phyloP scores from a whole-genome alignment of 2,329 filamentous ascomycete genomes.

The Didymella pomorum region DNA sequence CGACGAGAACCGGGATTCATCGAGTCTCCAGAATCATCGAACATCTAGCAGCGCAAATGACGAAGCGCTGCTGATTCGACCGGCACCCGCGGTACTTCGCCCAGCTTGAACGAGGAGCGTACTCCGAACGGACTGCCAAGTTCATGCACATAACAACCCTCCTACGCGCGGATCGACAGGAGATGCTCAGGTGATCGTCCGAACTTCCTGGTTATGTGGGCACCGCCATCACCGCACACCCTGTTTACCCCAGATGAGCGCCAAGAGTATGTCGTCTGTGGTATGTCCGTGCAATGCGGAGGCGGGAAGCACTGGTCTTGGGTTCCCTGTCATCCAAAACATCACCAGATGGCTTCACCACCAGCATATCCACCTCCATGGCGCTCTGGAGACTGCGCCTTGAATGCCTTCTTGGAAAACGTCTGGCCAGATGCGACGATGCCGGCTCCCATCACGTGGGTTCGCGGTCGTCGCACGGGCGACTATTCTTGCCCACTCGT shows the following conservation, averaged over 20 bases:
- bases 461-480: neutral
- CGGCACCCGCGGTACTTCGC: constrained; percentile 4
- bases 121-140: neutral
- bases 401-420: neutral
- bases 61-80: constrained; percentile 1
- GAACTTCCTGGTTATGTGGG: too few relatives aligned
- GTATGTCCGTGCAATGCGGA: constrained; percentile 10
- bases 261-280: too few relatives aligned
- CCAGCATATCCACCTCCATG: neutral
- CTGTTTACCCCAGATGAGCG: neutral
- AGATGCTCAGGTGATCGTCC: neutral
- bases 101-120: neutral
- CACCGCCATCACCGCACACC: neutral
- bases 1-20: neutral
- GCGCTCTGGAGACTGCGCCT: neutral
- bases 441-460: neutral
- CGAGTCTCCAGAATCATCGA: neutral
- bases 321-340: neutral
- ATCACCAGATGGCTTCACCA: neutral
- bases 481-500: constrained; percentile 7
- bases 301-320: neutral
- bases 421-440: neutral
- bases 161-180: neutral
- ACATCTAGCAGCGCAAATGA: neutral
- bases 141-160: neutral